phyloP scores from a whole-genome alignment of 2,329 filamentous ascomycete genomes.

The Reticulascus tulasneorum region DNA sequence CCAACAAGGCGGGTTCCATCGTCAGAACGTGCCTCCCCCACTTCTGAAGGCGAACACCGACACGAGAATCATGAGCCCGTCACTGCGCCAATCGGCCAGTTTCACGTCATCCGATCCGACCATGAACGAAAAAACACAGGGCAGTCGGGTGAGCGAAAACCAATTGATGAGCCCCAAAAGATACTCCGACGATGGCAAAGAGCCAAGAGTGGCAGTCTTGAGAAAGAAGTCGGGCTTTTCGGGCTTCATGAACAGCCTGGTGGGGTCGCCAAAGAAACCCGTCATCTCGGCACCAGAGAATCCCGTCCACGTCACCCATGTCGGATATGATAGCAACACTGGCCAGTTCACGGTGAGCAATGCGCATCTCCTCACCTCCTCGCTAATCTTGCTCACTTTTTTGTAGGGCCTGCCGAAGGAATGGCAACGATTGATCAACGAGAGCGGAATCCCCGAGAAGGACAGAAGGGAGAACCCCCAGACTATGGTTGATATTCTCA shows the following conservation, averaged over 20 bases:
- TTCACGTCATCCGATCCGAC: conserved; percentile 53
- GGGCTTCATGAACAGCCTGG: conserved; percentile 77
- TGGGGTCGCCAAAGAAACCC: conserved; percentile 83
- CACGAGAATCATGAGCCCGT: conserved; percentile 48
- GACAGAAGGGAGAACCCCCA: conserved; percentile 95
- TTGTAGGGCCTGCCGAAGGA: conserved; percentile 88
- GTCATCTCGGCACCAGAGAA: conserved; percentile 98
- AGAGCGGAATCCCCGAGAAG: conserved; percentile 93
- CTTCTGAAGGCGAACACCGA: conserved; percentile 51
- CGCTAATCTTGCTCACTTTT: conserved; percentile 14
- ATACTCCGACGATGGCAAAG: conserved; percentile 73
- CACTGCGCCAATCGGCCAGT: conserved; percentile 62
- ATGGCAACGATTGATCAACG: conserved; percentile 94
- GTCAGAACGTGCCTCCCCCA: conserved; percentile 24
- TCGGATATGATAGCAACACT: conserved; percentile 93
- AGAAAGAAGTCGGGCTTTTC: conserved; percentile 88
- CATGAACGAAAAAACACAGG: conserved; percentile 40
- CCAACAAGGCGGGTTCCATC: conserved; percentile 23
- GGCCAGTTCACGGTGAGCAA: conserved; percentile 92
- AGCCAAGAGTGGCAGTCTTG: conserved; percentile 55
- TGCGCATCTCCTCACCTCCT: conserved; percentile 1
- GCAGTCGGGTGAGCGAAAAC: conserved; percentile 31
- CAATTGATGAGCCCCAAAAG: conserved; percentile 59
- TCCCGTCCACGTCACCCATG: conserved; percentile 95
- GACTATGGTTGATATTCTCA: conserved; percentile 91